These are phyloP conservation scores for Plectosphaerella cucumerina DNA, from an alignment of 2,329 filamentous ascomycete genomes.

Conservation along the genomic window DNA sequence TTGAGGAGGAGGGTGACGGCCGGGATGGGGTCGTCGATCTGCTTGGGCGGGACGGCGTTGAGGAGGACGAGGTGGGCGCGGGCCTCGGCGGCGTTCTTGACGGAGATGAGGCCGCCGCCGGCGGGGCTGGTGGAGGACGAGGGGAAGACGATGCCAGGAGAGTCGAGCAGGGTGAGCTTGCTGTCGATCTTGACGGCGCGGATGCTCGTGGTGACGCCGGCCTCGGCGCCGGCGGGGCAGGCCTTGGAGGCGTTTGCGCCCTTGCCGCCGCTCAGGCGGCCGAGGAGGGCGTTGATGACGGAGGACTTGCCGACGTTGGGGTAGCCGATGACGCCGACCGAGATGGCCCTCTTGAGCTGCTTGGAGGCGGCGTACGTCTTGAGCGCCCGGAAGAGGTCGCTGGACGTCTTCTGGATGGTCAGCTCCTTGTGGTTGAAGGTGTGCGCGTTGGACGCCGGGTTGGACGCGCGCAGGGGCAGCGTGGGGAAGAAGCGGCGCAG, in stretches of 20 bases:
- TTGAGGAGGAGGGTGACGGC: constrained; percentile 82
- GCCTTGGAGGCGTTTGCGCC: constrained; percentile 54
- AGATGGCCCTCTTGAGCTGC: constrained; percentile 83
- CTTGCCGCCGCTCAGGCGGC: constrained; percentile 65
- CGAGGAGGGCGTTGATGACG: constrained; percentile 88
- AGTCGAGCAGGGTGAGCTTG: constrained; percentile 90
- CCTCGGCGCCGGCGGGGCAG: constrained; percentile 86
- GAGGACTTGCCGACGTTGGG: constrained; percentile 96
- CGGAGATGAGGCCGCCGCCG: constrained; percentile 37
- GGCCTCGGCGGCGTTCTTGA: constrained; percentile 63
- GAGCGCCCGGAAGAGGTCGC: constrained; percentile 80
- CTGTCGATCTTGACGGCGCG: constrained; percentile 91
- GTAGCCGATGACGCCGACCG: constrained; percentile 91
- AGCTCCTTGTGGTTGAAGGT: constrained; percentile 90
- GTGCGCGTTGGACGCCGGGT: constrained; percentile 77
- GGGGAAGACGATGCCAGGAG: constrained; percentile 91
- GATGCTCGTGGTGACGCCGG: constrained; percentile 84
- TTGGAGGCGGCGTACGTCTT: constrained; percentile 83
- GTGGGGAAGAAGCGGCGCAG: constrained; percentile 89
- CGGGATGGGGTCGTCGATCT: constrained; percentile 88
- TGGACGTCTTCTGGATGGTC: constrained; percentile 80
- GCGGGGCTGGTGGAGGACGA: constrained; percentile 44
- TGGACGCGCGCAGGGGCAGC: constrained; percentile 80
- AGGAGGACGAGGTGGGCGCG: constrained; percentile 83
- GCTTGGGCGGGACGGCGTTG: constrained; percentile 88